Evolutionary conservation across 352 stramenopile species (phyloP), one percentile per base, ranked within the genome.

Genomic region (Pythium utonaiense): DNA sequence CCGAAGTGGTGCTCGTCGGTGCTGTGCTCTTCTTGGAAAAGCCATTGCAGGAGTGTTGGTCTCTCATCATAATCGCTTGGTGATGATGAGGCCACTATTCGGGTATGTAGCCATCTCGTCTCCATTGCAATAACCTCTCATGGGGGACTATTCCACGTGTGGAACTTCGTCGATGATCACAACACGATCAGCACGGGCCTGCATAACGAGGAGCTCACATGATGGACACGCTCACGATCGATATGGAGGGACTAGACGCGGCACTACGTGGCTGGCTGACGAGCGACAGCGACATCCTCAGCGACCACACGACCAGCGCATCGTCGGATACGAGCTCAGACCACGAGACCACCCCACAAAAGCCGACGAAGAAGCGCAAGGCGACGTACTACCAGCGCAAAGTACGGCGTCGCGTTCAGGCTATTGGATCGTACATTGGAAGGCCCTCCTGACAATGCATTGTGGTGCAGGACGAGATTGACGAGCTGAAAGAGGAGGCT

Each of bases 341-440:
- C 33, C 9, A 13, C 10, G 33, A 40, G 10, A 40, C 6, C 6
- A 40, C 10, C 3, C 33, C 33, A 14, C 33, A 8, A 17, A 40
- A 40, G 19, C 5, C 25, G 1, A 45, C 12, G 21, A 68, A 68
- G 61, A 68, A 68, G 34, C 61, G 61, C 53, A 68, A 68, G 44
- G 42, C 61, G 6, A 68, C 61, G 14, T 68, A 68, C 41, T 68
- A 68, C 30, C 47, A 60, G 10, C 61, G 61, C 34, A 68, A 62
- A 33, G 60, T 66, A 13, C 4, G 42, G n/a, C n/a, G n/a, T n/a
- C n/a, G n/a, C n/a, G n/a, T n/a, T n/a, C n/a, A n/a, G n/a, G n/a
- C n/a, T n/a, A n/a, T n/a, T n/a, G n/a, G n/a, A n/a, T n/a, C n/a
- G n/a, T n/a, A n/a, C n/a, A n/a, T n/a, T n/a, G n/a, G n/a, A n/a